Evolutionary conservation across 2,329 filamentous ascomycete genomes (phyloP).

Genomic region (Emmonsia crescens): DNA sequence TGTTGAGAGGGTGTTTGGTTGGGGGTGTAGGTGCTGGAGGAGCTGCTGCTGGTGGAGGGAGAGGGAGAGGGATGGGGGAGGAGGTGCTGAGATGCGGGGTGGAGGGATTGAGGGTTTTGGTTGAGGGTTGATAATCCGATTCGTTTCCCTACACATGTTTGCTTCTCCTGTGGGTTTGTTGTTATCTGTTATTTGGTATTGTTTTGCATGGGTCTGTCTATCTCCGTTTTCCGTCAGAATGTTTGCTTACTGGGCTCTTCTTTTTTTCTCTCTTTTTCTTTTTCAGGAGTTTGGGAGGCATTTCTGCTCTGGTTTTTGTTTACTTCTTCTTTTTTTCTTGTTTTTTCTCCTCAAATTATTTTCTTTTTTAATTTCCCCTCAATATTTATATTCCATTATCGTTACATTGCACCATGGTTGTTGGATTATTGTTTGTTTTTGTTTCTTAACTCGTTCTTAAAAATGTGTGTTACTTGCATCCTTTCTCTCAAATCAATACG

Average conservation of each 20-base stretch:
- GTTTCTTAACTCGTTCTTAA: no score
- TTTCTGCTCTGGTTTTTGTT: background rate
- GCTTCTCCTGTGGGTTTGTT: background rate
- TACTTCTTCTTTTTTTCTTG: slow-evolving; percentile 1
- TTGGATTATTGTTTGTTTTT: no score
- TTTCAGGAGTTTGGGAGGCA: background rate
- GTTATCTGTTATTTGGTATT: background rate
- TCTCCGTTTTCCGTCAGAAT: no score
- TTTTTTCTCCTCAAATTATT: background rate
- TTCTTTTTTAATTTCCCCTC: no score
- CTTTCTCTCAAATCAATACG: no score
- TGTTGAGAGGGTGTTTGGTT: slow-evolving; percentile 50
- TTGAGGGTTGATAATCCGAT: slow-evolving; percentile 21
- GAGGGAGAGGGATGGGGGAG: slow-evolving; percentile 48
- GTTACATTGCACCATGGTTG: no score
- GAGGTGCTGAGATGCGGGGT: slow-evolving; percentile 63
- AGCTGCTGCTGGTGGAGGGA: background rate
- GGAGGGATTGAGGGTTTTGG: slow-evolving; percentile 58
- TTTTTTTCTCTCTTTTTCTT: slow-evolving; percentile 1
- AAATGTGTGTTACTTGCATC: no score
- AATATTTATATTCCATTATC: no score
- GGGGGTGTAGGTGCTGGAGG: slow-evolving; percentile 45
- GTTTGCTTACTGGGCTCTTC: background rate
- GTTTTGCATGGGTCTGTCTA: no score
- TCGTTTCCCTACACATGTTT: slow-evolving; percentile 4